Evolutionary conservation across 2,329 filamentous ascomycete species (phyloP), one percentile per base, ranked within the genome.

Genomic region (Diaporthe citri): DNA sequence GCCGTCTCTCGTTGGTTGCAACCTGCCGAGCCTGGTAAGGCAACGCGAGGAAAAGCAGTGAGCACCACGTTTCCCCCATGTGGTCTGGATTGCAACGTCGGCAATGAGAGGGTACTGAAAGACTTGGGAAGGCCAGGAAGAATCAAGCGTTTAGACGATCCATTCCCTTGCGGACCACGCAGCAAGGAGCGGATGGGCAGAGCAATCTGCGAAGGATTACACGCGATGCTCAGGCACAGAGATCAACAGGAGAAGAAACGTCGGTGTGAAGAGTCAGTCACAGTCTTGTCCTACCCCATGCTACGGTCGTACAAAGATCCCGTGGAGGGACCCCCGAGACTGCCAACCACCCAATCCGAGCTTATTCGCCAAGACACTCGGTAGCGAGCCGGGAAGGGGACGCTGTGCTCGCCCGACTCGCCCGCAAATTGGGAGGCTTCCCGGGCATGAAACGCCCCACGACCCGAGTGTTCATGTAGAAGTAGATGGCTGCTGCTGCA

Each of bases 341-440:
- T n/a, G 31, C 46, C 46, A 31, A 31, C 48, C 46, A 31, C 3
- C 64, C 64, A 69, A 69, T 55, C 46, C 31, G 64, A 55, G 48
- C 48, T 55, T 55, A 13, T 41, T 41, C 34, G 22, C 34, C 64
- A 20, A 69, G 64, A 69, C 64, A 69, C 48, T 69, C 64, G 64
- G 48, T 13, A 55, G 48, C 64, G 64, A 41, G 64, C 64, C 64
- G 64, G 64, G 48, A 55, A 34, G 41, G 60, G 41, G 64, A 67
- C 31, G 62, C 46, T 55, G 64, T 41, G 51, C 36, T 28, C 15
- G n/a, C 64, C 28, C 64, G 64, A 55, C 64, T 55, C 34, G 34
- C n/a, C 64, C 34, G 48, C 64, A 41, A 55, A 69, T 69, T 69
- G 64, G 64, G 64, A 69, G 34, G 48, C 64, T 69, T 67, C 64